Base-by-base conservation (phyloP, 2,329 filamentous ascomycete genomes). In the Huntiella savannae region DNA sequence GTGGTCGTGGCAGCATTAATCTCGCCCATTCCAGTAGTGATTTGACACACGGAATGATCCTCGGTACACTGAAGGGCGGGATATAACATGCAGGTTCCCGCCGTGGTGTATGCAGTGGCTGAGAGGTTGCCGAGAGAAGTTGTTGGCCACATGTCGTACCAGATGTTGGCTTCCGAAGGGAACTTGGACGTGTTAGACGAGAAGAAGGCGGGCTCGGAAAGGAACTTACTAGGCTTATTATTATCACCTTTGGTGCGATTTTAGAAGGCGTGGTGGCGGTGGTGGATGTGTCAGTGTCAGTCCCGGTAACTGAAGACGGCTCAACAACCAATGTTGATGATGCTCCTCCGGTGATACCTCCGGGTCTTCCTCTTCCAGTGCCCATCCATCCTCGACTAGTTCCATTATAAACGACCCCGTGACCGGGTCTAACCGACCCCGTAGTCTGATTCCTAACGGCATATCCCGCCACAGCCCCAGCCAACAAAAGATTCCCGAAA, bases 1-100 rank as follows among this genome's bases (percentile, higher is more conserved):
- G 82, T 68, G 0, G 77, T 77, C 5, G 70, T 61, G 0, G 82
- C 82, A 0, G 82, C 79, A 56, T 86, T 87, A 63, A 86, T 82
- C 60, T 84, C 79, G 7, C 69, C 67, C 58, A 79, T 77, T 47
- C 79, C 79, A 1, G 75, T 73, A 6, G 75, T 74, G 40, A 83
- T 54, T 55, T 85, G 79, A 60, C 82, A 86, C 41, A 86, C 62
- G 3, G 68, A 64, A 28, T 69, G 64, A 53, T 75, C 61, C 8
- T 62, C 60, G 0, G 73, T 77, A 59, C 81, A 87, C 57, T 78
- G 73, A 0, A 76, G 69, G 13, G 71, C 61, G 0, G 78, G 78
- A 55, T 71, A 82, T 2, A 79, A 59, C 55, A 77, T 75, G 0
- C 76, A 81, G 8, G 81, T 63, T 1, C 78, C 78, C 0, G 75